Conservation (phyloP, 75 land plant genomes). For the Cunninghamia lanceolata region DNA sequence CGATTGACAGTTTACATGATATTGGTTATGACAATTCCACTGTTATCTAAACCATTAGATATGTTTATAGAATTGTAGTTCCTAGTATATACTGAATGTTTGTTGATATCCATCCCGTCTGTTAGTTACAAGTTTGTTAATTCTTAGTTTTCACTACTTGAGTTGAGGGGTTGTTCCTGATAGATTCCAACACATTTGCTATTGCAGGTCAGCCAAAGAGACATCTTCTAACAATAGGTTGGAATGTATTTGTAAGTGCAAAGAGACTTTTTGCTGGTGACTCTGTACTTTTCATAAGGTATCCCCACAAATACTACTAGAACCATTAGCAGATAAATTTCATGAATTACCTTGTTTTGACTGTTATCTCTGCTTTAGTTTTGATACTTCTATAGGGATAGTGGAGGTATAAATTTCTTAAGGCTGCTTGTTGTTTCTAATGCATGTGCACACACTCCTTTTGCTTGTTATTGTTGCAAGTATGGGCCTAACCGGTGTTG, state of each 20-base stretch:
- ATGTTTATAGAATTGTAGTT: background rate
- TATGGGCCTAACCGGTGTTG: too few species aligned
- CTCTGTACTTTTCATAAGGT: constrained; percentile 87
- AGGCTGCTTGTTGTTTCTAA: background rate
- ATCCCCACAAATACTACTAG: background rate
- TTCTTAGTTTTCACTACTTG: too few species aligned
- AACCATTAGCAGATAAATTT: background rate
- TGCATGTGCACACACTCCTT: too few species aligned
- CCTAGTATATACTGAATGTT: background rate
- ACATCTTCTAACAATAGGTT: constrained; percentile 85
- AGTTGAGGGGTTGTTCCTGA: too few species aligned
- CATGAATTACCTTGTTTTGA: too few species aligned
- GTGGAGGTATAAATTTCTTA: background rate
- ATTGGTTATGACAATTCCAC: background rate
- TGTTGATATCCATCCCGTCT: background rate
- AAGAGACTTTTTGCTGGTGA: constrained; percentile 86
- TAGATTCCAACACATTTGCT: background rate
- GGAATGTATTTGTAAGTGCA: constrained; percentile 93
- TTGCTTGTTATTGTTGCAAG: too few species aligned
- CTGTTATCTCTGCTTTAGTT: too few species aligned
- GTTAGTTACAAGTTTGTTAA: too few species aligned
- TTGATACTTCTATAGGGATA: too few species aligned
- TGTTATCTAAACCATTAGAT: background rate
- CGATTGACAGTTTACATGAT: background rate
- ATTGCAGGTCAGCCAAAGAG: constrained; percentile 78